These are phyloP conservation scores for Cladophialophora chaetospira DNA, from an alignment of 2,329 filamentous ascomycete species.

Conservation along the genomic window DNA sequence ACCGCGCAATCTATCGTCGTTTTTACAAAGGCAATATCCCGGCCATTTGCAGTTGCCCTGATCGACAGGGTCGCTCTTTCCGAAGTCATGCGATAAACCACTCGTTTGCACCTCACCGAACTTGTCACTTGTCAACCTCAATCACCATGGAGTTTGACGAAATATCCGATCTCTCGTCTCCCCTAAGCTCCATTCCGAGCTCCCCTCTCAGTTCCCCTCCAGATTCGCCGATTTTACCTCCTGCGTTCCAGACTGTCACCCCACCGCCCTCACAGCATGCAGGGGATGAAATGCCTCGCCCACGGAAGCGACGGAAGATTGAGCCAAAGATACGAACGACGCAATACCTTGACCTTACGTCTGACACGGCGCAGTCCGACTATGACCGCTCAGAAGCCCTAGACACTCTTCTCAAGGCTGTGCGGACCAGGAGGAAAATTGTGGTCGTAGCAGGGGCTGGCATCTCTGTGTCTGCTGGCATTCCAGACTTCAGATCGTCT, in stretches of 20 bases:
- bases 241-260: conserved; percentile 42
- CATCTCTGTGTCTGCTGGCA: conserved; percentile 94
- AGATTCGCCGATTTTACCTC: conserved; percentile 43
- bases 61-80: conserved; percentile 9
- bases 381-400: conserved; percentile 63
- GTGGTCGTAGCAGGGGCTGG: conserved; percentile 95
- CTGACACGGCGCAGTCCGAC: conserved; percentile 37
- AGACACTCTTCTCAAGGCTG: conserved; percentile 68
- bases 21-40: background rate
- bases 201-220: conserved; percentile 46
- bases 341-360: conserved; percentile 72
- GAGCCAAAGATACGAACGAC: conserved; percentile 72
- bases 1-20: background rate
- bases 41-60: background rate
- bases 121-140: conserved; percentile 4
- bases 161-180: conserved; percentile 28
- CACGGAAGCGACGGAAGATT: conserved; percentile 73
- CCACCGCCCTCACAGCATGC: conserved; percentile 49
- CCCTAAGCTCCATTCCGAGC: conserved; percentile 39
- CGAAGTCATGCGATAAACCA: conserved; percentile 27
- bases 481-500: conserved; percentile 94
- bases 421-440: conserved; percentile 92
- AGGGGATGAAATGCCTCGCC: conserved; percentile 66
- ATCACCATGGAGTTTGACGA: conserved; percentile 27
- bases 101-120: conserved; percentile 6